phyloP scores from a whole-genome alignment of 306 rosid genomes.

The Gastrolobium villosum region DNA sequence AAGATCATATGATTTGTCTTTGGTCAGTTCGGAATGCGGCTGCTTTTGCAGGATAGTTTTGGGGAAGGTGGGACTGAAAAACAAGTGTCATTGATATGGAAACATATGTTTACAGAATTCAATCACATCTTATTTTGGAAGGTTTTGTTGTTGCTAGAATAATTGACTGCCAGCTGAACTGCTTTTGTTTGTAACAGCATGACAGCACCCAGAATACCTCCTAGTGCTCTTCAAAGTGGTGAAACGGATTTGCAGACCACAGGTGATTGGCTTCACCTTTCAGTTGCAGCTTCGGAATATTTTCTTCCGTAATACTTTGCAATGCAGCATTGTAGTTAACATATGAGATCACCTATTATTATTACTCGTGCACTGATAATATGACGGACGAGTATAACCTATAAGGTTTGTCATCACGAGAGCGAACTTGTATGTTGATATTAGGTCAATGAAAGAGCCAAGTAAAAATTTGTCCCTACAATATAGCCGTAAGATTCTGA shows the following conservation, averaged over 20 bases:
- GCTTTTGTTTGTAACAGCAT: conserved; percentile 64
- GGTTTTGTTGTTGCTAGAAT: conserved; percentile 32
- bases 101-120: conserved; percentile 1
- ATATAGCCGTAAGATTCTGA: conserved; percentile 18
- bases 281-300: conserved; percentile 24
- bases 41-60: conserved; percentile 15
- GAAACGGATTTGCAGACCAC: conserved; percentile 83
- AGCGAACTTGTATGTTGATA: conserved; percentile 26
- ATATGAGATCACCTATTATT: conserved; percentile 6
- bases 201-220: conserved; percentile 92
- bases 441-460: conserved; percentile 17
- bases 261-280: conserved; percentile 62
- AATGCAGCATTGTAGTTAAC: conserved; percentile 21
- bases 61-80: conserved; percentile 38
- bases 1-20: conserved; percentile 13
- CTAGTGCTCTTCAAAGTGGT: conserved; percentile 79
- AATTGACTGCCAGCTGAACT: conserved; percentile 39
- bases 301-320: conserved; percentile 13
- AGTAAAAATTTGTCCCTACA: conserved; percentile 2
- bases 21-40: conserved; percentile 12
- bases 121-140: conserved; percentile 34
- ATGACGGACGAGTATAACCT: not conserved
- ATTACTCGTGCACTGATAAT: conserved; percentile 23
- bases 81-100: conserved; percentile 15
- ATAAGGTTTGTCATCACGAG: conserved; percentile 31